Percentiles rank a stretch among this genome's conserved stretches.
Conservation (phyloP, 495 filamentous ascomycete species). For the Hyphodiscus hymeniophilus region DNA sequence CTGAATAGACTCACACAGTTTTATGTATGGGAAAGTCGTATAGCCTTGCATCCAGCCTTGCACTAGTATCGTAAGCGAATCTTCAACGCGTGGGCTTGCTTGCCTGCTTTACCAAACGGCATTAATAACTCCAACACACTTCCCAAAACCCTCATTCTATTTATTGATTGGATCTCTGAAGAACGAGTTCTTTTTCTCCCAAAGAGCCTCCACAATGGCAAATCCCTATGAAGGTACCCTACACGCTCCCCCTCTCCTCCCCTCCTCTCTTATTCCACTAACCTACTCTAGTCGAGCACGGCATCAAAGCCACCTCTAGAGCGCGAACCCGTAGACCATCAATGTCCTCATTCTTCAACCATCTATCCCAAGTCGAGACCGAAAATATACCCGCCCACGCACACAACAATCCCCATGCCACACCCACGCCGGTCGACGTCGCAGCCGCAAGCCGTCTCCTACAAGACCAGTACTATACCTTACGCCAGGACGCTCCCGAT, state of each 20-base stretch:
- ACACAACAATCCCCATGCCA: conserved; percentile 51
- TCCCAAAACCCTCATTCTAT: not conserved
- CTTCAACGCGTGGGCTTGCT: too few species aligned
- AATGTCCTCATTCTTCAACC: conserved; percentile 80
- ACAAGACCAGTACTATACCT: conserved; percentile 34
- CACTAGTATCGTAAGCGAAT: not conserved
- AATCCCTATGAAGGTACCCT: conserved; percentile 17
- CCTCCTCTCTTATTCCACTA: not conserved
- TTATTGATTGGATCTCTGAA: too few species aligned
- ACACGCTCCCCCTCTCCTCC: too few species aligned
- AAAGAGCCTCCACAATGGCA: conserved; percentile 10
- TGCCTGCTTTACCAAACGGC: not conserved
- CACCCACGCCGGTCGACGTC: conserved; percentile 65
- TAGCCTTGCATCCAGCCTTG: not conserved
- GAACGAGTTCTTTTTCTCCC: not conserved
- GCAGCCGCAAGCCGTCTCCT: conserved; percentile 50
- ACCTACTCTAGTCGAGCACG: conserved; percentile 67
- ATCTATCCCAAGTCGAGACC: conserved; percentile 56
- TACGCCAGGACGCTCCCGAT: conserved; percentile 14
- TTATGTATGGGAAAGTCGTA: too few species aligned
- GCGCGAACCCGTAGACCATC: conserved; percentile 58
- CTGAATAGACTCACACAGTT: too few species aligned
- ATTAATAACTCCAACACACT: not conserved
- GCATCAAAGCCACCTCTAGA: conserved; percentile 41
- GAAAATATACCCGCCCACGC: conserved; percentile 33